Percentiles rank a stretch among this genome's conserved stretches.
phyloP scores from a whole-genome alignment of 768 basidiomycete species.

The Mrakia gelida region DNA sequence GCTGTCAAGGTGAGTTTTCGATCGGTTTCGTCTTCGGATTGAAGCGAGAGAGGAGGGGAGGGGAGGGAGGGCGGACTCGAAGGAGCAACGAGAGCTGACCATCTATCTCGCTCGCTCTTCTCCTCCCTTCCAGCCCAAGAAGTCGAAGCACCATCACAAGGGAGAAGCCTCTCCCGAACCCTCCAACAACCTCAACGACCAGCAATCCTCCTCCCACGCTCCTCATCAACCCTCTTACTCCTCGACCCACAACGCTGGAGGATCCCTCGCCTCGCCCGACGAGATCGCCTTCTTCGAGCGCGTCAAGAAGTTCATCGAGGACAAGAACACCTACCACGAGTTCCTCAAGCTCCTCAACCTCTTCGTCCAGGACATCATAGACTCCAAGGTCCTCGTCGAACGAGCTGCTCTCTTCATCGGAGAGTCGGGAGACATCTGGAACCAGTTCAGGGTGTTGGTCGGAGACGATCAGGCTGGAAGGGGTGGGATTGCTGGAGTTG shows the following conservation, averaged over 20 bases:
- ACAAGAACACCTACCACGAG: conserved; percentile 58
- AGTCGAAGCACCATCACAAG: conserved; percentile 36
- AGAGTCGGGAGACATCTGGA: conserved; percentile 65
- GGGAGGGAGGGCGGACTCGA: too few species aligned
- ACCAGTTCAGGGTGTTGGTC: conserved; percentile 79
- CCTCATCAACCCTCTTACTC: conserved; percentile 35
- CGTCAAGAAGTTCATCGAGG: conserved; percentile 56
- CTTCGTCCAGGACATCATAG: conserved; percentile 87
- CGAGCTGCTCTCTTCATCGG: conserved; percentile 76
- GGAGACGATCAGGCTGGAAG: conserved; percentile 61
- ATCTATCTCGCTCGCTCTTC: neutral
- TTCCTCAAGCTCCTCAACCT: conserved; percentile 89
- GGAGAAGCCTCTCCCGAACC: conserved; percentile 40
- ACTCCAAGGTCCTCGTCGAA: conserved; percentile 73
- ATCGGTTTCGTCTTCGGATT: neutral
- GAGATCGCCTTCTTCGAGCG: conserved; percentile 93
- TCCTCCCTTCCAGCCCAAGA: conserved; percentile 35
- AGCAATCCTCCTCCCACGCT: conserved; percentile 19
- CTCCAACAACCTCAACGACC: neutral
- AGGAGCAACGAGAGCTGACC: neutral
- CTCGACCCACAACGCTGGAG: conserved; percentile 34
- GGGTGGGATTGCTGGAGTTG: conserved; percentile 40
- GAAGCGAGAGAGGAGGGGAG: too few species aligned
- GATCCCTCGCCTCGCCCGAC: conserved; percentile 49
- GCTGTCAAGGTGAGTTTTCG: conserved; percentile 19